Conservation (phyloP, 2,329 filamentous ascomycete genomes). For the Didymella pomorum region DNA sequence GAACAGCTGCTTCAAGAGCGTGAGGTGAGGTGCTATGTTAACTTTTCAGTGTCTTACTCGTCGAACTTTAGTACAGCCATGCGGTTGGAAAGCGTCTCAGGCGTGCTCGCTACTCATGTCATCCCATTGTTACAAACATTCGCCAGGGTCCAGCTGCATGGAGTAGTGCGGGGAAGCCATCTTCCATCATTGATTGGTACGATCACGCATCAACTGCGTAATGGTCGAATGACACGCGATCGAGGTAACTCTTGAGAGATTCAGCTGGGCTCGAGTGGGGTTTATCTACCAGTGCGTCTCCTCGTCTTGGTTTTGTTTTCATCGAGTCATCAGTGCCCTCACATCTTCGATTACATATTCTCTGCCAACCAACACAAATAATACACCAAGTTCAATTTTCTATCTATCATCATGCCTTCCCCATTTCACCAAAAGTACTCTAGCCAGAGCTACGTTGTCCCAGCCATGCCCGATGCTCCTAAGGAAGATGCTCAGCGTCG, state of each 20-base stretch:
- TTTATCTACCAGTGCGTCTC: constrained; percentile 24
- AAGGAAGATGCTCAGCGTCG: constrained; percentile 46
- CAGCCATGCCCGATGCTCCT: constrained; percentile 45
- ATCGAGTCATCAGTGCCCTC: not conserved
- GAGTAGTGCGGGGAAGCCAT: constrained; percentile 44
- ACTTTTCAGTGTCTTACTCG: constrained; percentile 20
- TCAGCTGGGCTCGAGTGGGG: constrained; percentile 28
- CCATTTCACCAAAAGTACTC: constrained; percentile 52
- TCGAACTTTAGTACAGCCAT: constrained; percentile 3
- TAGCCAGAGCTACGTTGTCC: constrained; percentile 40
- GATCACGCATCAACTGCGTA: constrained; percentile 44
- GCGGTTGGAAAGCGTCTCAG: constrained; percentile 8
- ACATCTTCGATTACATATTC: not conserved
- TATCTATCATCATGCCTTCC: constrained; percentile 41
- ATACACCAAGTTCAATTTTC: not conserved
- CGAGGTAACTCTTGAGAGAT: constrained; percentile 20
- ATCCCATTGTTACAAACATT: constrained; percentile 33
- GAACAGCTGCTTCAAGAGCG: constrained; percentile 1
- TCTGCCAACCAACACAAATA: not conserved
- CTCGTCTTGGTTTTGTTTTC: not conserved
- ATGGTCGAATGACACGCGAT: constrained; percentile 40
- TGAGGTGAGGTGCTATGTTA: not conserved
- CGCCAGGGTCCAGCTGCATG: constrained; percentile 37
- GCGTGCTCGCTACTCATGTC: constrained; percentile 15
- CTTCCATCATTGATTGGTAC: constrained; percentile 44